Conservation (phyloP, 73 alveolate species). For the Paramecium biaurelia region DNA sequence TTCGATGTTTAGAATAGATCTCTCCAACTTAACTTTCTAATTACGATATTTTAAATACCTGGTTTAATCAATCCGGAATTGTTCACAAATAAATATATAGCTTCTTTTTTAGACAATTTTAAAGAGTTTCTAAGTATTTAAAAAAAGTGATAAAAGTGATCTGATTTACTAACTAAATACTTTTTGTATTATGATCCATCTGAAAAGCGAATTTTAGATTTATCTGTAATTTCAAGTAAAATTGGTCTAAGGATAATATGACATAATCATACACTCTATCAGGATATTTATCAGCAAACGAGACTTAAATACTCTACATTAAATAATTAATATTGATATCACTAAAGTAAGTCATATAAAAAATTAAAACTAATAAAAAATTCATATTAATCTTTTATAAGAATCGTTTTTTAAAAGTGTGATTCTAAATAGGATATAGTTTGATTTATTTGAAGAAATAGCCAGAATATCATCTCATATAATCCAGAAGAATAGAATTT, state of each 20-base stretch:
- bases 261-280: not conserved
- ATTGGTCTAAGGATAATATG: not conserved
- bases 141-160: conserved; percentile 34
- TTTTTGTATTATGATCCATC: conserved; percentile 10
- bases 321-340: not conserved
- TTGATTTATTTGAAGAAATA: not conserved
- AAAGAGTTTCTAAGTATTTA: not conserved
- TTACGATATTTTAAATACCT: not conserved
- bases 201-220: not conserved
- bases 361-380: not conserved
- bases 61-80: conserved; percentile 24
- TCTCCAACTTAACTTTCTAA: conserved; percentile 21
- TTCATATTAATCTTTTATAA: not conserved
- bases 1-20: not conserved
- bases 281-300: not conserved
- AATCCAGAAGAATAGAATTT: not conserved
- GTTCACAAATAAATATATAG: not conserved
- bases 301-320: not conserved
- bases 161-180: conserved; percentile 47
- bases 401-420: not conserved
- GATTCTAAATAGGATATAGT: not conserved
- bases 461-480: not conserved
- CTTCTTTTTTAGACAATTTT: not conserved
- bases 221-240: not conserved
- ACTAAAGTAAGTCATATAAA: not conserved